phyloP scores from a whole-genome alignment of 75 land plant species.

The Larix kaempferi region DNA sequence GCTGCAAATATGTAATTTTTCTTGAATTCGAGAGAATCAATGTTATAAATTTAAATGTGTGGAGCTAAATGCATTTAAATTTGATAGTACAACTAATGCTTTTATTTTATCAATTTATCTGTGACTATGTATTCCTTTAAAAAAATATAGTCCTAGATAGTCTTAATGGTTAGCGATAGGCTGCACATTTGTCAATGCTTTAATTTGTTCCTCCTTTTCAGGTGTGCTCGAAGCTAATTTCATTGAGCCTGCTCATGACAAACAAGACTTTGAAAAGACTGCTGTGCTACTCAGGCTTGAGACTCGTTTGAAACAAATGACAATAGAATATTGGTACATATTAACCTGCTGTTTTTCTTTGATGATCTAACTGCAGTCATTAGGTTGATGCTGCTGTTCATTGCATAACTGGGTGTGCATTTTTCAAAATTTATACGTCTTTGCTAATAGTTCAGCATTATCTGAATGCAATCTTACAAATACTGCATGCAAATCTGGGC shows the following conservation, averaged over 20 bases:
- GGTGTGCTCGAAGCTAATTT: constrained; percentile 58
- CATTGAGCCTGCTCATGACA: constrained; percentile 62
- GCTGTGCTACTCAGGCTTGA: constrained; percentile 40
- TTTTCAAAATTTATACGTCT: too few species aligned
- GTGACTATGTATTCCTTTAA: background rate
- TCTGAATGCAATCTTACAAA: too few species aligned
- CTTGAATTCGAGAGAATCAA: background rate
- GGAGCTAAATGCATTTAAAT: background rate
- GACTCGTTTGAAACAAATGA: constrained; percentile 41
- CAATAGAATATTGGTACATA: constrained; percentile 38
- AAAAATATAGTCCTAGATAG: constrained; percentile 1
- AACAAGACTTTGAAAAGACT: constrained; percentile 55
- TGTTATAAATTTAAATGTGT: background rate
- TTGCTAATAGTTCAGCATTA: too few species aligned
- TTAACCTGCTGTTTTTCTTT: too few species aligned
- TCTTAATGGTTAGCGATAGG: background rate
- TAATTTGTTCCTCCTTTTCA: constrained; percentile 4
- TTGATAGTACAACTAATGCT: background rate
- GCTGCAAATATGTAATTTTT: background rate
- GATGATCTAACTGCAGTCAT: too few species aligned
- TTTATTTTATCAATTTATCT: background rate
- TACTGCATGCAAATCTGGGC: too few species aligned
- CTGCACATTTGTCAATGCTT: constrained; percentile 11
- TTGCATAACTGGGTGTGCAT: too few species aligned
- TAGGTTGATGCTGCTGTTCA: too few species aligned